Percentiles rank a stretch among this genome's conserved stretches.
phyloP scores from a whole-genome alignment of 1,139 yeast genomes.

The Protomyces pachydermus region DNA sequence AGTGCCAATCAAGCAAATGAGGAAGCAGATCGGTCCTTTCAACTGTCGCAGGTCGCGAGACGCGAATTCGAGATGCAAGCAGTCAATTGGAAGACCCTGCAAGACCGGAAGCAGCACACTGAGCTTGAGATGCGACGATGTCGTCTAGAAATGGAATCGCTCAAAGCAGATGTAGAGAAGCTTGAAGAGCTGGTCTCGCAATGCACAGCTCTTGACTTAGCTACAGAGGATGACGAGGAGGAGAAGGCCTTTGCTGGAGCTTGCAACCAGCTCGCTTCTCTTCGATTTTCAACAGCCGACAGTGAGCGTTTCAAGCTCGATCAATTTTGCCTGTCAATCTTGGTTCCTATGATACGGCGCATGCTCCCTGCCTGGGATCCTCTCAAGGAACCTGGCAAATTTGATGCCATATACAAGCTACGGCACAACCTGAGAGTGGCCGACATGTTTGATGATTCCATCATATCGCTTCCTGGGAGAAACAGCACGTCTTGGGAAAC shows the following conservation, averaged over 20 bases:
- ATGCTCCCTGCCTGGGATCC: slow-evolving; percentile 43
- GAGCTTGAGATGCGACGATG: slow-evolving; percentile 34
- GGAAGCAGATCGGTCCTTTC: slow-evolving; percentile 17
- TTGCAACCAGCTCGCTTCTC: neutral
- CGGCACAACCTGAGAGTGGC: slow-evolving; percentile 7
- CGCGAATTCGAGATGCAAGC: slow-evolving; percentile 36
- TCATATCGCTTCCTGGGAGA: slow-evolving; percentile 29
- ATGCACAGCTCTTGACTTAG: neutral
- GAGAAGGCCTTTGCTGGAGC: neutral
- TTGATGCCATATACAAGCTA: neutral
- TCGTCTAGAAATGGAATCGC: slow-evolving; percentile 32
- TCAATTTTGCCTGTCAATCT: slow-evolving; percentile 38
- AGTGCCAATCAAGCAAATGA: slow-evolving; percentile 25
- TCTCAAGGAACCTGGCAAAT: slow-evolving; percentile 36
- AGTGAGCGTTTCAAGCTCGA: slow-evolving; percentile 28
- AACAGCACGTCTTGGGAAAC: slow-evolving; percentile 38
- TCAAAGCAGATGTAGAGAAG: neutral
- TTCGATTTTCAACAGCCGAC: neutral
- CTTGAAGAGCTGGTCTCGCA: neutral
- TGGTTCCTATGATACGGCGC: slow-evolving; percentile 37
- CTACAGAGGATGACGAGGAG: neutral
- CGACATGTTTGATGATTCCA: neutral
- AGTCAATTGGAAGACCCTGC: slow-evolving; percentile 36
- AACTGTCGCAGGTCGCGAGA: slow-evolving; percentile 35
- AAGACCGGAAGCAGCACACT: slow-evolving; percentile 34